Percentiles rank a stretch among this genome's conserved stretches.
Evolutionary conservation across 148 eudicot genomes (phyloP).

Genomic region (Rhododendron simsii): DNA sequence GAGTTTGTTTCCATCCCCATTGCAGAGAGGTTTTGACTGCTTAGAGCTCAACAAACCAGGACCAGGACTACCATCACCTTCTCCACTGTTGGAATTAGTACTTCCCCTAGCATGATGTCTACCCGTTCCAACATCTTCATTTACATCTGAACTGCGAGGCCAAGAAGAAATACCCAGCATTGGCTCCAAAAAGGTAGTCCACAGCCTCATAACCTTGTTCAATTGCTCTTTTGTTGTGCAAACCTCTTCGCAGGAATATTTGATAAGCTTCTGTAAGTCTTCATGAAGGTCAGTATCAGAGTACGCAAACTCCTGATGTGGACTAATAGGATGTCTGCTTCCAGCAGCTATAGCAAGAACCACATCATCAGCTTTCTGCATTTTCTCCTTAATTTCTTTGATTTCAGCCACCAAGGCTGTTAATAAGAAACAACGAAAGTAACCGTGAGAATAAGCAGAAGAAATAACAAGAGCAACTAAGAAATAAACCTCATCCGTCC

Average conservation of each 20-base stretch:
- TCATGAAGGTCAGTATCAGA: slow-evolving; percentile 65
- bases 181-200: slow-evolving; percentile 84
- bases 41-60: slow-evolving; percentile 37
- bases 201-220: slow-evolving; percentile 76
- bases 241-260: slow-evolving; percentile 84
- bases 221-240: slow-evolving; percentile 79
- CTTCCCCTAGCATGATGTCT: slow-evolving; percentile 24
- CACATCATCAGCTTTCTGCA: slow-evolving; percentile 65
- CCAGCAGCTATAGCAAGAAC: slow-evolving; percentile 76
- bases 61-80: slow-evolving; percentile 43
- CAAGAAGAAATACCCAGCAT: slow-evolving; percentile 57
- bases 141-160: slow-evolving; percentile 27
- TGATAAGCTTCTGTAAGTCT: slow-evolving; percentile 70
- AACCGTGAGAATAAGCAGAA: slow-evolving; percentile 7
- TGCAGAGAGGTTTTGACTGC: slow-evolving; percentile 34
- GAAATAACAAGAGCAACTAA: neutral
- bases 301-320: slow-evolving; percentile 68
- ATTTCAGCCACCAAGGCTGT: slow-evolving; percentile 85
- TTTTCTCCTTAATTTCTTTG: slow-evolving; percentile 72
- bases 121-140: slow-evolving; percentile 42
- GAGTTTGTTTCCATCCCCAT: slow-evolving; percentile 36
- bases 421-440: slow-evolving; percentile 10
- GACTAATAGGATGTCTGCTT: slow-evolving; percentile 56
- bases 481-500: neutral
- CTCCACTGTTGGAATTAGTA: slow-evolving; percentile 25